Percentiles rank a stretch among this genome's conserved stretches.
These are phyloP conservation scores for Acrocalymma vagum DNA, from an alignment of 2,329 filamentous ascomycete species.

Conservation along the genomic window DNA sequence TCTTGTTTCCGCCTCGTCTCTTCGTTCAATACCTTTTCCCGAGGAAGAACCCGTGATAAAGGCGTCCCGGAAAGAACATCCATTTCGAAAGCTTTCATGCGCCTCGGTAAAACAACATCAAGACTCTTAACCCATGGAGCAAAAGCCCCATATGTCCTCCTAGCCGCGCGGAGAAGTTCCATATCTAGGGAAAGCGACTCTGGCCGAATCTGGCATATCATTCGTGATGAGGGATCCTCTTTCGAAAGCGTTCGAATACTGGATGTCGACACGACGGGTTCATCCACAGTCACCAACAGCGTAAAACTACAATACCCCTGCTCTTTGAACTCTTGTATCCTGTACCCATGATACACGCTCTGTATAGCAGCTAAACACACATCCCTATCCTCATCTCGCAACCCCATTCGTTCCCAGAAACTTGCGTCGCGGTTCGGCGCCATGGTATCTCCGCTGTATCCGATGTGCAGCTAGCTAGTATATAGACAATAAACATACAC, in stretches of 20 bases:
- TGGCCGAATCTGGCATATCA: constrained; percentile 41
- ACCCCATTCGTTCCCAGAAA: constrained; percentile 23
- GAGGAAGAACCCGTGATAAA: constrained; percentile 22
- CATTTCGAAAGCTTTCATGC: constrained; percentile 36
- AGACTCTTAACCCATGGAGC: constrained; percentile 28
- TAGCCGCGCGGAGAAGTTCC: constrained; percentile 26
- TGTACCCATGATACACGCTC: constrained; percentile 7
- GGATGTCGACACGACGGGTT: constrained; percentile 16
- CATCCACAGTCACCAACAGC: constrained; percentile 13
- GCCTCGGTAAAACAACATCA: constrained; percentile 12
- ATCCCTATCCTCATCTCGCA: constrained; percentile 15
- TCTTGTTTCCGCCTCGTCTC: constrained; percentile 18
- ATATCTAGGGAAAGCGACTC: constrained; percentile 30
- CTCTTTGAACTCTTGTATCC: constrained; percentile 19
- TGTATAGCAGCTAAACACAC: constrained; percentile 17
- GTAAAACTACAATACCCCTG: constrained; percentile 38
- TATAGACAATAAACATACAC: no score
- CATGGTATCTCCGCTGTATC: constrained; percentile 8
- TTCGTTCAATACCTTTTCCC: constrained; percentile 2
- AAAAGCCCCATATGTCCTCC: constrained; percentile 23
- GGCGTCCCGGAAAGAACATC: constrained; percentile 31
- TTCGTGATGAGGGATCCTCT: constrained; percentile 22
- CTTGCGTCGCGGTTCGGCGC: constrained; percentile 11
- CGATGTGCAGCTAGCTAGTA: no score
- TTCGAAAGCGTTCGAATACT: constrained; percentile 19